phyloP scores from a whole-genome alignment of 176 grass and related monocot species.

The Typha latifolia region DNA sequence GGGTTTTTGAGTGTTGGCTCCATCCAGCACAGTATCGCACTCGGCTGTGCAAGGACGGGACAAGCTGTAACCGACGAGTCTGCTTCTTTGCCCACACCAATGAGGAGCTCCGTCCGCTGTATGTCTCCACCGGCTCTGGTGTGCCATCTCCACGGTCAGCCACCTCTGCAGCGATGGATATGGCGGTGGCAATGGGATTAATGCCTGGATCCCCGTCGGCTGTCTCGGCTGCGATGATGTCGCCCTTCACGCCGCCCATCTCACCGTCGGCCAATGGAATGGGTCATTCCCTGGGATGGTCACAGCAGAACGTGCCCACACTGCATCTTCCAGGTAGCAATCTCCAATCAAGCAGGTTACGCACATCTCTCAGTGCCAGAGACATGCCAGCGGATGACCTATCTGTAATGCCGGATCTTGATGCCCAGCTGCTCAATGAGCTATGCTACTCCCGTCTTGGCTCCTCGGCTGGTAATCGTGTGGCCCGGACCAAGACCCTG shows the following conservation, averaged over 20 bases:
- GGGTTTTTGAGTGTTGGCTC: conserved; percentile 85
- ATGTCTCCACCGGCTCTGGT: conserved; percentile 66
- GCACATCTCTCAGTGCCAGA: conserved; percentile 61
- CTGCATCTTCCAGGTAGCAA: conserved; percentile 62
- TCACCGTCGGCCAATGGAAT: conserved; percentile 53
- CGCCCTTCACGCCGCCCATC: conserved; percentile 50
- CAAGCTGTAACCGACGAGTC: conserved; percentile 54
- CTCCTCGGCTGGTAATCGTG: conserved; percentile 33
- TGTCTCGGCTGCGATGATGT: conserved; percentile 29
- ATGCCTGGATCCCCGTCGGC: conserved; percentile 53
- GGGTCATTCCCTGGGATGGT: conserved; percentile 44
- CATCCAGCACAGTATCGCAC: conserved; percentile 78
- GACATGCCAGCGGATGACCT: conserved; percentile 37
- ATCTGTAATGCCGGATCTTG: conserved; percentile 40
- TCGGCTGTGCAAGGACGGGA: conserved; percentile 75
- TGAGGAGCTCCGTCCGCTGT: conserved; percentile 61
- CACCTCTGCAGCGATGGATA: conserved; percentile 44
- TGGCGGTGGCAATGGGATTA: conserved; percentile 52
- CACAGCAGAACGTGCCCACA: conserved; percentile 48
- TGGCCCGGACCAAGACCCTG: conserved; percentile 34
- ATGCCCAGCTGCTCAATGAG: conserved; percentile 45
- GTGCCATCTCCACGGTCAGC: conserved; percentile 44
- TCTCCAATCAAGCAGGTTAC: conserved; percentile 69
- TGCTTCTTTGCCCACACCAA: conserved; percentile 83
- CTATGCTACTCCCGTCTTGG: conserved; percentile 36